Evolutionary conservation across 768 basidiomycete species (phyloP), one percentile per base, ranked within the genome.

Genomic region (Leccinum pellstonianum): DNA sequence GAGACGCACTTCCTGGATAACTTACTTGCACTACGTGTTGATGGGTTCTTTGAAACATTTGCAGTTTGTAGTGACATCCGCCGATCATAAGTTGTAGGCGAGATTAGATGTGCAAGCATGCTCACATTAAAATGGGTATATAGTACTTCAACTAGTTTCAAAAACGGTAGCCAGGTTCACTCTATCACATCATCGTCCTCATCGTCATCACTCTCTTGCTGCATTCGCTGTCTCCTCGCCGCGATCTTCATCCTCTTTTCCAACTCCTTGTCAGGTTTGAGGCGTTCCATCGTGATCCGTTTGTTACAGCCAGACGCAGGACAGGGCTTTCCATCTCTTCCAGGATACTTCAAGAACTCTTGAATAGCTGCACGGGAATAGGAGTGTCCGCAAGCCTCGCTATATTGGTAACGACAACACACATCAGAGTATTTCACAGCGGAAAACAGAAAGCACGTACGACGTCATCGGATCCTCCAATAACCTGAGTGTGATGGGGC

Each of bases 391-490:
- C 95, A 97, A 31, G 83, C 68, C 43, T 73, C 70, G 37, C 91
- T 94, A 67, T 17, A 60, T 49, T 14, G 4, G n/a, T n/a, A n/a
- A 31, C 48, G 29, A 1, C 5, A 29, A 15, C 50, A 37, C 29
- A 15, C 57, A 35, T 59, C 60, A 54, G 57, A 62, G 37, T 35
- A 25, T 37, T 35, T 58, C 31, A n/a, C 31, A 23, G 15, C 17
- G 5, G 21, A 33, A n/a, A 21, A 5, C 19, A 21, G 52, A 52
- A 49, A n/a, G 50, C 33, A 67, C 89, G 57, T 69, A 95, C 95
- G 91, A 93, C 4, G 89, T 93, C 59, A 91, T 77, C 2, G 95
- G 93, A 54, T 96, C 79, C 21, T 79, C 80, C 41, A 93, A 79
- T 14, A 80, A 70, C 3, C 77, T 81, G 48, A 95, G 77, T 1